Percentiles rank a stretch among this genome's conserved stretches.
Evolutionary conservation across 257 asterid species (phyloP).

Genomic region (Forsythia suspensa): DNA sequence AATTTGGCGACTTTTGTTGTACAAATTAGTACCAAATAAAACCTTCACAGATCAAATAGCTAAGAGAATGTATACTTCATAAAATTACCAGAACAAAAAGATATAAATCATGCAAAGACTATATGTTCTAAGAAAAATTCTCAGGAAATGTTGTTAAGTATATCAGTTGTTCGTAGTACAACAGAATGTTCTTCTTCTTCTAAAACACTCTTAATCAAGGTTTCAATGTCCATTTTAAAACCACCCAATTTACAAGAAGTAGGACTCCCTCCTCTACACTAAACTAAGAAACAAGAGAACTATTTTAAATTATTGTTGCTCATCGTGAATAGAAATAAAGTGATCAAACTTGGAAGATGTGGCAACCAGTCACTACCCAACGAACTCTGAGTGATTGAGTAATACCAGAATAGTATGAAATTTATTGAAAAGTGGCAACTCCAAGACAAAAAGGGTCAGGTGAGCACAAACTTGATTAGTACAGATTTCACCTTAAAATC

Average conservation of each 20-base stretch:
- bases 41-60: neutral
- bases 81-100: neutral
- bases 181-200: too few species aligned
- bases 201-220: too few species aligned
- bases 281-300: slow-evolving; percentile 33
- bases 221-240: too few species aligned
- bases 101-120: too few species aligned
- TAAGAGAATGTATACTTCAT: neutral
- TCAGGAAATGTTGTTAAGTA: neutral
- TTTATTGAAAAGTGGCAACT: neutral
- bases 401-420: neutral
- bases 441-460: neutral
- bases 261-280: slow-evolving; percentile 32
- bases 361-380: neutral
- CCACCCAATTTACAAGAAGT: slow-evolving; percentile 57
- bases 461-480: neutral
- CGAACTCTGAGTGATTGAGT: neutral
- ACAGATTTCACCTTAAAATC: neutral
- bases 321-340: slow-evolving; percentile 23
- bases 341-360: neutral
- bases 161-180: neutral
- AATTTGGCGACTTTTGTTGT: too few species aligned
- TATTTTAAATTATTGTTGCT: slow-evolving; percentile 23
- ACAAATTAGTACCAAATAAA: too few species aligned
- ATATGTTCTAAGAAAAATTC: neutral